phyloP scores from a whole-genome alignment of 352 stramenopile genomes.

The Phytophthora brassicae region DNA sequence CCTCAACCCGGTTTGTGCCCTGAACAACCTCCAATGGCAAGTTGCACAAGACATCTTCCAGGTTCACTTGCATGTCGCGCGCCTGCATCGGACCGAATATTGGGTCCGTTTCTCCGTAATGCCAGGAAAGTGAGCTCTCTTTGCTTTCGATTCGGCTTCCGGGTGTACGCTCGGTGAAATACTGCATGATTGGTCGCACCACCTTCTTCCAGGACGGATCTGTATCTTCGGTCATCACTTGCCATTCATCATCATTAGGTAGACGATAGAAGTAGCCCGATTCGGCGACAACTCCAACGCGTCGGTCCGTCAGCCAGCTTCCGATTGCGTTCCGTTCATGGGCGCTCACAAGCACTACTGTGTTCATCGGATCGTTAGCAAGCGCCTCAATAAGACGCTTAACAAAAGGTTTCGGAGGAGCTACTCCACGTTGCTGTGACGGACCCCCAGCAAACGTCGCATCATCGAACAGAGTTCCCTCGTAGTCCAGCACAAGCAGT shows the following conservation, averaged over 20 bases:
- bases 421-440: slow-evolving; percentile 56
- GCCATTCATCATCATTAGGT: slow-evolving; percentile 51
- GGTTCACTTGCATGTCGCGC: slow-evolving; percentile 86
- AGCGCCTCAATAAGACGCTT: slow-evolving; percentile 67
- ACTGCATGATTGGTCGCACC: slow-evolving; percentile 74
- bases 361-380: slow-evolving; percentile 55
- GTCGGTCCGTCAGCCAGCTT: slow-evolving; percentile 65
- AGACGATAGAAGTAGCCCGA: slow-evolving; percentile 64
- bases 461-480: slow-evolving; percentile 75
- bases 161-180: slow-evolving; percentile 71
- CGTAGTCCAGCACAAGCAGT: slow-evolving; percentile 80
- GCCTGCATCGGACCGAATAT: slow-evolving; percentile 84
- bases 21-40: slow-evolving; percentile 81
- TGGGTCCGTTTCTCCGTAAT: slow-evolving; percentile 72
- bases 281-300: slow-evolving; percentile 61
- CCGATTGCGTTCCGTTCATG: slow-evolving; percentile 75
- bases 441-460: not conserved
- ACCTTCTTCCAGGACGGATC: slow-evolving; percentile 75
- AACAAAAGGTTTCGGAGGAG: slow-evolving; percentile 57
- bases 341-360: slow-evolving; percentile 55
- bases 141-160: slow-evolving; percentile 69
- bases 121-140: slow-evolving; percentile 65
- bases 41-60: slow-evolving; percentile 86
- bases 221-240: slow-evolving; percentile 59
- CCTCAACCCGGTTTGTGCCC: slow-evolving; percentile 76